Conservation (phyloP, 2,329 filamentous ascomycete species). For the Penicillium verrucosum region DNA sequence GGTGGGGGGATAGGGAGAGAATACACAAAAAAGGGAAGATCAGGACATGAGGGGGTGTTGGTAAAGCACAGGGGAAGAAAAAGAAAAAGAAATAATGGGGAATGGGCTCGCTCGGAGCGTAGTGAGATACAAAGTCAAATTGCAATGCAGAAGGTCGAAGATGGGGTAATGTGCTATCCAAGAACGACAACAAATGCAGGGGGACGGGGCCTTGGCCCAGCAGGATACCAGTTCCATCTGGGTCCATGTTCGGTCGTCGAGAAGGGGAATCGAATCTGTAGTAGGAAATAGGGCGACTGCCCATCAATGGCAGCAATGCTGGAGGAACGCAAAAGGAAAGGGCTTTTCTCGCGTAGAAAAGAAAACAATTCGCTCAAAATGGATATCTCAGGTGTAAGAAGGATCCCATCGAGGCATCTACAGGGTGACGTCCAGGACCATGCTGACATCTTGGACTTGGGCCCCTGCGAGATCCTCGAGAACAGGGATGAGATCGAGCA, state of each 20-base stretch:
- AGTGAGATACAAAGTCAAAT: constrained; percentile 16
- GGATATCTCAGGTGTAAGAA: constrained; percentile 29
- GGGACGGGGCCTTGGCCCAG: constrained; percentile 13
- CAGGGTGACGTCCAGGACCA: constrained; percentile 86
- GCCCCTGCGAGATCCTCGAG: constrained; percentile 90
- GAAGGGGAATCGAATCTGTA: constrained; percentile 14
- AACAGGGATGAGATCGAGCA: constrained; percentile 94
- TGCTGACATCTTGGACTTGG: constrained; percentile 90
- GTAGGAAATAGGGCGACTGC: constrained; percentile 6
- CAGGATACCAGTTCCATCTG: constrained; percentile 24
- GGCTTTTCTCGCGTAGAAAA: constrained; percentile 23
- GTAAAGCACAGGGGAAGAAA: constrained; percentile 19
- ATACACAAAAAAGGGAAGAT: constrained; percentile 20
- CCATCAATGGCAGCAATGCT: constrained; percentile 15
- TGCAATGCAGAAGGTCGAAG: constrained; percentile 13
- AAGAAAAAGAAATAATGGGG: constrained; percentile 11
- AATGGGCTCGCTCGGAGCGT: constrained; percentile 21
- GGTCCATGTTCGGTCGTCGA: constrained; percentile 7
- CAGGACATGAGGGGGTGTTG: constrained; percentile 25
- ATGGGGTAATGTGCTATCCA: constrained; percentile 13
- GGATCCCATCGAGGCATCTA: constrained; percentile 40
- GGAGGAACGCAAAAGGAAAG: constrained; percentile 14
- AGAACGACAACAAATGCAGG: constrained; percentile 18
- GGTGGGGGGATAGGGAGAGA: constrained; percentile 8
- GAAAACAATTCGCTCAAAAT: constrained; percentile 27